Evolutionary conservation across 1,139 yeast species (phyloP), one percentile per base, ranked within the genome.

Genomic region (Candida tunisiensis): DNA sequence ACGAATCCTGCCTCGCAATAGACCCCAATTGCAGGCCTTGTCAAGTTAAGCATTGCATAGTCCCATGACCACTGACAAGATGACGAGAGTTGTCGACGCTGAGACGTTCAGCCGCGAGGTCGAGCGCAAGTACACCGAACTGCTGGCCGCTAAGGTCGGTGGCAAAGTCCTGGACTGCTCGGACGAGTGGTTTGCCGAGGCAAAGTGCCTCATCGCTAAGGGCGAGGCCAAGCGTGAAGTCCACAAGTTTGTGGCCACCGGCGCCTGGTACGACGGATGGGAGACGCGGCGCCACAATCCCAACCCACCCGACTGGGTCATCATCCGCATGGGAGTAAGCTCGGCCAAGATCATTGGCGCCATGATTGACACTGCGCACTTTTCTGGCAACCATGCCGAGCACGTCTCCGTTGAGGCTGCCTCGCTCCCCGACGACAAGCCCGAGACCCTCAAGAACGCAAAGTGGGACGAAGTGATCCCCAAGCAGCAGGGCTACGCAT

Each of bases 191-290:
- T 85, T 85, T 55, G 96, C 95, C 1, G 85, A 70, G 26, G 95
- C 96, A n/a, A 68, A 64, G 25, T 85, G 85, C 54, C 63, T 85
- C 44, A 73, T 82, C 50, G 73, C 78, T 45, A 85, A 94, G 20
- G 63, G 63, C 29, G 62, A 72, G 6, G 92, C 95, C 4, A 65
- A 80, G 31, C 62, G 91, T 44, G 92, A 80, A 44, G 75, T 79
- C 14, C 74, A 83, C 12, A 61, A 65, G 42, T 85, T 80, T 53
- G 69, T 77, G 4, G 75, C 69, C 37, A 69, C 85, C 4, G 96
- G 96, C 29, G 93, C 93, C 5, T 83, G 95, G 94, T 85, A 79
- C 47, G 96, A 85, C 42, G 96, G 96, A 10, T 85, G 96, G 96
- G 96, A 85, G 53, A 83, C 96, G 14, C 65, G 95, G 49, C 67